Evolutionary conservation across 768 basidiomycete genomes (phyloP).

Genomic region (Cantharellus anzutake): DNA sequence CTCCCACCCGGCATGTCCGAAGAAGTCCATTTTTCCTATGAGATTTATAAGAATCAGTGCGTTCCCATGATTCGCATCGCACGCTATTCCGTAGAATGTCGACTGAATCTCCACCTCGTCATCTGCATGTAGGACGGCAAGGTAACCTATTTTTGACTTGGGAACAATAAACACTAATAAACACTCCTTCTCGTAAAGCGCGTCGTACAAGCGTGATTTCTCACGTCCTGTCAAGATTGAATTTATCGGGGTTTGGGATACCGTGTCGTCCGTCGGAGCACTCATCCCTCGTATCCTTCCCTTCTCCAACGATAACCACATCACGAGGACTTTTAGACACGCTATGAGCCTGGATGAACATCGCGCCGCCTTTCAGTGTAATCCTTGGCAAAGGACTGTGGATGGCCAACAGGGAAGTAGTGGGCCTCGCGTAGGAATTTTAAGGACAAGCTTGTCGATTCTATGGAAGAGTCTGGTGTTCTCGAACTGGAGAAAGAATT

Average conservation of each 20-base stretch:
- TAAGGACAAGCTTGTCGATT: too few species aligned
- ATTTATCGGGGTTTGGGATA: slow-evolving; percentile 15
- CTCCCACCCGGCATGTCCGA: slow-evolving; percentile 10
- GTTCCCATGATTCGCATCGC: not conserved
- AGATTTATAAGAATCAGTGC: not conserved
- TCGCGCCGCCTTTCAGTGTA: slow-evolving; percentile 46
- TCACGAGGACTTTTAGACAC: slow-evolving; percentile 11
- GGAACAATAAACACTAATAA: not conserved
- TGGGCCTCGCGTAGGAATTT: too few species aligned
- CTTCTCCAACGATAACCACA: slow-evolving; percentile 9
- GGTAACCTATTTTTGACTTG: not conserved
- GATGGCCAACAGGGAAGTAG: not conserved
- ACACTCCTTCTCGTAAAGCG: not conserved
- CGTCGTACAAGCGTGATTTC: slow-evolving; percentile 12
- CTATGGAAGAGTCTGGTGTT: too few species aligned
- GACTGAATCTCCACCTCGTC: too few species aligned
- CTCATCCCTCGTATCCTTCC: slow-evolving; percentile 11
- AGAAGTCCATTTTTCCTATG: slow-evolving; percentile 7
- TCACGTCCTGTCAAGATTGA: slow-evolving; percentile 10
- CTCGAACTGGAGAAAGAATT: too few species aligned
- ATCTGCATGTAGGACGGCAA: not conserved
- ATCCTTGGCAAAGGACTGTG: slow-evolving; percentile 28
- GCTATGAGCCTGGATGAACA: slow-evolving; percentile 24
- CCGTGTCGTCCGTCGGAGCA: slow-evolving; percentile 12
- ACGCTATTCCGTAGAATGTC: too few species aligned